A percentile compares a stretch with the other conserved stretches of the same genome.
These are phyloP conservation scores for Ceratobasidium papillatum DNA, from an alignment of 1,284 basidiomycete genomes.

Conservation along the genomic window DNA sequence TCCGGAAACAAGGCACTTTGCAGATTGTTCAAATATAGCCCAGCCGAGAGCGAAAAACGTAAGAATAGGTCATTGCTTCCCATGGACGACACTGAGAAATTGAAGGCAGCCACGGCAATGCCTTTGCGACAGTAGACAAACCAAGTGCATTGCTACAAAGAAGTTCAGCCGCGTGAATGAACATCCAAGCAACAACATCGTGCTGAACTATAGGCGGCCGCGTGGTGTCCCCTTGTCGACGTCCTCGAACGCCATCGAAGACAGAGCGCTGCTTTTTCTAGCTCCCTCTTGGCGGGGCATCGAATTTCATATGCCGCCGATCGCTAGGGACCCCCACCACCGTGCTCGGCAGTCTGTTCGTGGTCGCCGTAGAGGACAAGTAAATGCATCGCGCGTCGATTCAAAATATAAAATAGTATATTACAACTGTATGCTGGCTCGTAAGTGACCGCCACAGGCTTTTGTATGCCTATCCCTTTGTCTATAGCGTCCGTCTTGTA, in stretches of 20 bases:
- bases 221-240: slow-evolving; percentile 37
- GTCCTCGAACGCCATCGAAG: background rate
- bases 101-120: background rate
- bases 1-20: slow-evolving; percentile 1
- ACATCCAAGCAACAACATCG: slow-evolving; percentile 5
- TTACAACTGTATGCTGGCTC: too few relatives aligned
- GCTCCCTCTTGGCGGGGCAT: background rate
- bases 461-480: background rate
- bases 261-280: background rate
- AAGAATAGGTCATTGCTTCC: slow-evolving; percentile 8
- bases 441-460: too few relatives aligned
- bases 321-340: slow-evolving; percentile 23
- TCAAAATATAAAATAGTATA: too few relatives aligned
- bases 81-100: background rate
- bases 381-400: background rate
- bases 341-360: background rate
- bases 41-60: background rate
- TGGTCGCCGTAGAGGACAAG: background rate
- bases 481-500: background rate
- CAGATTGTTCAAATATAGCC: slow-evolving; percentile 8
- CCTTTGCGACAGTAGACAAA: background rate
- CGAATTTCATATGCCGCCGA: slow-evolving; percentile 20
- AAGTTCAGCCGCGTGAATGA: background rate
- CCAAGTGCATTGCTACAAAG: background rate
- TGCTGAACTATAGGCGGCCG: background rate